Percentiles rank a stretch among this genome's conserved stretches.
Conservation (phyloP, 2,329 filamentous ascomycete species). For the Colletotrichum limetticola region DNA sequence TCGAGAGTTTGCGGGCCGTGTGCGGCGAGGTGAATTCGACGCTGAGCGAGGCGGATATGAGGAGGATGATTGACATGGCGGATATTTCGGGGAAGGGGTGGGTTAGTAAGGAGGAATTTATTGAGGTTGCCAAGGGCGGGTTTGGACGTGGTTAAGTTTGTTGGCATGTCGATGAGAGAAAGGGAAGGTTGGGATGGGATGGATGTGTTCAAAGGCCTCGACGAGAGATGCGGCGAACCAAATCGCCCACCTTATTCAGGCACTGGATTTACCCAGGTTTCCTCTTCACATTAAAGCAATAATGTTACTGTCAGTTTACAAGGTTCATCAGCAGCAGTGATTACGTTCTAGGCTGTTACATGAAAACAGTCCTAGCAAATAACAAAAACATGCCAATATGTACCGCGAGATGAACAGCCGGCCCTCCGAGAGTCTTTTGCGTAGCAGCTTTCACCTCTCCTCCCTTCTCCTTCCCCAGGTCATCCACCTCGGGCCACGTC, state of each 20-base stretch:
- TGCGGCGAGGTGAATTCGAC: constrained; percentile 87
- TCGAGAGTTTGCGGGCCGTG: constrained; percentile 88
- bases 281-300: background rate
- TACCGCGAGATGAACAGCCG: constrained; percentile 55
- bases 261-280: background rate
- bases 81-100: constrained; percentile 93
- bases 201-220: background rate
- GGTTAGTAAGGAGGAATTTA: constrained; percentile 76
- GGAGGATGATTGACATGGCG: constrained; percentile 98
- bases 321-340: background rate
- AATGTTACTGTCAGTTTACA: background rate
- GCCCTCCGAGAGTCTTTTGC: constrained; percentile 54
- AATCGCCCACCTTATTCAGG: background rate
- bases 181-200: background rate
- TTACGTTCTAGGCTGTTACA: background rate
- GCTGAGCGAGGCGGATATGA: constrained; percentile 90
- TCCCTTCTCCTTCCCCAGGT: background rate
- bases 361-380: constrained; percentile 43
- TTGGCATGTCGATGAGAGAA: background rate
- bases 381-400: constrained; percentile 51
- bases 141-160: constrained; percentile 19
- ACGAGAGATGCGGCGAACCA: background rate
- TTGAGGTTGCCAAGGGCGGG: constrained; percentile 58
- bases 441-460: constrained; percentile 22
- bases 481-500: constrained; percentile 32